Evolutionary conservation across 805 yeast genomes (phyloP).

Genomic region (Myxozyma udenii): DNA sequence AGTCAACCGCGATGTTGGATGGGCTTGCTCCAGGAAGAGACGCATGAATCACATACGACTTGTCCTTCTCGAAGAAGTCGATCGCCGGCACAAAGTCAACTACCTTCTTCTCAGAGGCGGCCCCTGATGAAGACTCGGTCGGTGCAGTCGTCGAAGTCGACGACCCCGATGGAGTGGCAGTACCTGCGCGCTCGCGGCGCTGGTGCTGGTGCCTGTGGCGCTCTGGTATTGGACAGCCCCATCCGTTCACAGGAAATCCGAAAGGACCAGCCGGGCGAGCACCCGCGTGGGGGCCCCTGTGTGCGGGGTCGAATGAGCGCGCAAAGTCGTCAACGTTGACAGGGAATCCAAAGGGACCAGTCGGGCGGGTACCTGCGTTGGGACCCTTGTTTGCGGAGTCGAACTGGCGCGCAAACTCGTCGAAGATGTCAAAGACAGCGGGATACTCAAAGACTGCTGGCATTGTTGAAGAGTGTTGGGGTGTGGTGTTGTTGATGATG

Average conservation of each 20-base stretch:
- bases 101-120: no score
- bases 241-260: no score
- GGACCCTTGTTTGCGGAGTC: not conserved
- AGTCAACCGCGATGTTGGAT: constrained; percentile 44
- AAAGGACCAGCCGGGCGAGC: no score
- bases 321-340: constrained; percentile 16
- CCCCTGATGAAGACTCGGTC: no score
- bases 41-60: constrained; percentile 43
- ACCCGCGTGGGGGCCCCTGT: not conserved
- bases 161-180: no score
- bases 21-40: constrained; percentile 49
- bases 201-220: no score
- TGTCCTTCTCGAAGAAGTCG: constrained; percentile 47
- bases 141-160: no score
- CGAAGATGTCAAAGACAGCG: constrained; percentile 13
- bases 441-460: constrained; percentile 10
- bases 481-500: not conserved
- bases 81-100: constrained; percentile 43
- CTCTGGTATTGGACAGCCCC: no score
- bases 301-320: constrained; percentile 9
- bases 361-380: not conserved
- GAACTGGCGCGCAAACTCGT: constrained; percentile 13
- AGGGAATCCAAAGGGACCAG: no score
- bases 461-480: not conserved
- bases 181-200: no score